Conservation (phyloP, 768 basidiomycete genomes). For the Trichaptum fuscoviolaceum region DNA sequence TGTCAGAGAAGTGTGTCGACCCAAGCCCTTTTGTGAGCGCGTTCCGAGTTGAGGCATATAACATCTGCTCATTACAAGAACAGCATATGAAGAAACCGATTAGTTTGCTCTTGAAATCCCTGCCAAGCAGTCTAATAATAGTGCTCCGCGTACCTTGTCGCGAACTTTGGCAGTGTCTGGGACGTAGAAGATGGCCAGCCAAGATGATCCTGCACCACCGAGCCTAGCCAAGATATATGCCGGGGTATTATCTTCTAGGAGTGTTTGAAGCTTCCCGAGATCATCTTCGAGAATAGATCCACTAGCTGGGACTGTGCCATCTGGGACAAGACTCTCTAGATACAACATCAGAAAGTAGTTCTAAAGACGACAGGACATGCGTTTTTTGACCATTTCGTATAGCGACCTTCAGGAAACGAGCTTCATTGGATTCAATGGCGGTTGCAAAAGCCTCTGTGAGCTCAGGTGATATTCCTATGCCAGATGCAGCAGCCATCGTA, state of each 20-base stretch:
- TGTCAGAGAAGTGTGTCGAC: slow-evolving; percentile 63
- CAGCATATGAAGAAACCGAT: background rate
- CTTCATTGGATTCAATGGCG: slow-evolving; percentile 42
- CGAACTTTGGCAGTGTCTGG: slow-evolving; percentile 77
- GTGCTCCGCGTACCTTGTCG: slow-evolving; percentile 55
- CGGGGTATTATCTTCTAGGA: slow-evolving; percentile 57
- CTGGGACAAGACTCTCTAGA: slow-evolving; percentile 60
- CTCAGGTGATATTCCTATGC: slow-evolving; percentile 54
- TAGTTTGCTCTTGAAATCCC: background rate
- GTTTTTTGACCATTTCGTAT: slow-evolving; percentile 63
- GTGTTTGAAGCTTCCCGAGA: slow-evolving; percentile 47
- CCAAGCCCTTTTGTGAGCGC: slow-evolving; percentile 70
- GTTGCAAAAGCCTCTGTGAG: slow-evolving; percentile 54
- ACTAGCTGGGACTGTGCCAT: slow-evolving; percentile 40
- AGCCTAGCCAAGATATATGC: slow-evolving; percentile 72
- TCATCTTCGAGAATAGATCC: slow-evolving; percentile 55
- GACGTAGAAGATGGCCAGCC: slow-evolving; percentile 76
- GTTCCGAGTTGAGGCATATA: slow-evolving; percentile 77
- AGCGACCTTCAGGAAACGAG: slow-evolving; percentile 72
- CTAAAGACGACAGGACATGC: slow-evolving; percentile 10
- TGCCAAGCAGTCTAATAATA: background rate
- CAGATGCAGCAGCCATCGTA: background rate
- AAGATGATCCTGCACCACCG: slow-evolving; percentile 55
- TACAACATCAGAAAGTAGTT: slow-evolving; percentile 30
- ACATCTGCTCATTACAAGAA: slow-evolving; percentile 50